phyloP scores from a whole-genome alignment of 75 land plant genomes.

The Pinus taeda region DNA sequence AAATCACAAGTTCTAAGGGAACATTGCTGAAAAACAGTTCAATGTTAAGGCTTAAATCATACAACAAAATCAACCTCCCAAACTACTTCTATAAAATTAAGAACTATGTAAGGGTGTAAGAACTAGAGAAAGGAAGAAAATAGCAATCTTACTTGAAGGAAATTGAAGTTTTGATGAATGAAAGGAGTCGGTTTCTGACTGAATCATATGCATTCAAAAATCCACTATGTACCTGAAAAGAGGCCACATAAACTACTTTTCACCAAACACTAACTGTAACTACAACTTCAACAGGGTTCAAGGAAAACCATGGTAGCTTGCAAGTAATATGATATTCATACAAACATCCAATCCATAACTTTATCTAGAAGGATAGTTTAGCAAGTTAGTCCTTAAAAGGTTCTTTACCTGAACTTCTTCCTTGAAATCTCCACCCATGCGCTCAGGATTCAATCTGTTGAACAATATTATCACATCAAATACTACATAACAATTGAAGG shows the following conservation, averaged over 20 bases:
- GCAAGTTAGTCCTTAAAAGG: background rate
- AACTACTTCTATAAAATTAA: background rate
- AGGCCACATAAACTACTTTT: background rate
- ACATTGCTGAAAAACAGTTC: no score
- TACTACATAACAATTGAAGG: background rate
- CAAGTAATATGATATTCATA: background rate
- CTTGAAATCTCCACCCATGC: conserved; percentile 79
- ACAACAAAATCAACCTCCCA: background rate
- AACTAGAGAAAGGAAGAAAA: background rate
- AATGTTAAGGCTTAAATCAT: background rate
- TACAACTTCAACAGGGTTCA: background rate
- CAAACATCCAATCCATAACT: background rate
- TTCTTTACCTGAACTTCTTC: conserved; percentile 75
- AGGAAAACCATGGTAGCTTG: background rate
- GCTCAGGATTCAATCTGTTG: conserved; percentile 85
- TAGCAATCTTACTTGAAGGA: conserved; percentile 45
- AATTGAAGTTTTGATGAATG: conserved; percentile 60
- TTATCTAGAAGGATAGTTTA: background rate
- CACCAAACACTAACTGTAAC: background rate
- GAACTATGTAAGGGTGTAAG: background rate
- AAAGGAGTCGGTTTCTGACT: conserved; percentile 61
- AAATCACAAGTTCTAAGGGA: background rate
- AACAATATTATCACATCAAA: background rate
- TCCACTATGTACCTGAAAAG: conserved; percentile 86
- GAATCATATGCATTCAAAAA: conserved; percentile 97